Conservation (phyloP, 2,329 filamentous ascomycete species). For the Diaporthe helianthi region DNA sequence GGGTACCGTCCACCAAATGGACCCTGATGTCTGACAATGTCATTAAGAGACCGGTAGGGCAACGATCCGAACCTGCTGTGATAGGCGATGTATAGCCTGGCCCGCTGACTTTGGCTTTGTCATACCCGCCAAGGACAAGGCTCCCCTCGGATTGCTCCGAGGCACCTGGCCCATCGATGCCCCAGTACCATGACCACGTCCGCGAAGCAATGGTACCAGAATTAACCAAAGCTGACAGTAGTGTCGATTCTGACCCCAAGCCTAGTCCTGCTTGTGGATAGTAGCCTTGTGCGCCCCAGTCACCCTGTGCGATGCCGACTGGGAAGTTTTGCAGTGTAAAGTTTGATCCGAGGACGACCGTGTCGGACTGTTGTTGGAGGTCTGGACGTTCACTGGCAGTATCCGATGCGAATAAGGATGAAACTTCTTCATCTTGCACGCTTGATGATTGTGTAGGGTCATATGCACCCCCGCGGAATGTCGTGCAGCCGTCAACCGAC, state of each 20-base stretch:
- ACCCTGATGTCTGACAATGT: not conserved
- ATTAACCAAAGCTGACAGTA: not conserved
- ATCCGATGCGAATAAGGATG: not conserved
- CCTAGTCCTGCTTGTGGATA: not conserved
- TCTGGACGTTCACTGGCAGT: not conserved
- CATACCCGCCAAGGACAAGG: conserved; percentile 28
- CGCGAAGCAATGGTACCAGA: not conserved
- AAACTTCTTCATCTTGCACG: not conserved
- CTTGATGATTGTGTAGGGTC: not conserved
- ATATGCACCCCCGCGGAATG: not conserved
- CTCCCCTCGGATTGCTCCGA: conserved; percentile 23
- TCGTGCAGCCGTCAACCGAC: not conserved
- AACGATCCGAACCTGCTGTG: not conserved
- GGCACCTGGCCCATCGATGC: not conserved
- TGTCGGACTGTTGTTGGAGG: not conserved
- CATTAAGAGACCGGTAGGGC: not conserved
- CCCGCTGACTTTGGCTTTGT: conserved; percentile 21
- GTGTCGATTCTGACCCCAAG: not conserved
- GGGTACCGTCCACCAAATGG: not conserved
- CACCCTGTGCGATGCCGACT: not conserved
- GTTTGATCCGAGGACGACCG: not conserved
- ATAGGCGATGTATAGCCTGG: not conserved
- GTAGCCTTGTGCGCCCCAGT: conserved; percentile 4
- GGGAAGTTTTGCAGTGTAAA: not conserved
- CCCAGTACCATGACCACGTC: conserved; percentile 6